Evolutionary conservation across 345 rosid genomes (phyloP).

Genomic region (Bruguiera sexangula): DNA sequence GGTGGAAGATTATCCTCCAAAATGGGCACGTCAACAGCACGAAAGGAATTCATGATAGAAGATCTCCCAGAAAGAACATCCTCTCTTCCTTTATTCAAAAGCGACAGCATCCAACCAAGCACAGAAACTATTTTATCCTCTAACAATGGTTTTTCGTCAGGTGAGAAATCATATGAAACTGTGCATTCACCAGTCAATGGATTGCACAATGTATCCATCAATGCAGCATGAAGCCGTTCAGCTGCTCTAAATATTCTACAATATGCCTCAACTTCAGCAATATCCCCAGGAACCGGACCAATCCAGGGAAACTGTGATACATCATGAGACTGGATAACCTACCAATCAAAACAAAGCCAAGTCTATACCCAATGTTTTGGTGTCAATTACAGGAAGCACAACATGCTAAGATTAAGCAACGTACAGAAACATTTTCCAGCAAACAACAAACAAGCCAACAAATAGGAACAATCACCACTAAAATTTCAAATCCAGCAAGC

Average conservation of each 20-base stretch:
- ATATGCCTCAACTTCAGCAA: constrained; percentile 95
- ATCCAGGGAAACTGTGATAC: constrained; percentile 70
- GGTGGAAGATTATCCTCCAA: constrained; percentile 81
- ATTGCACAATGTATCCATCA: constrained; percentile 93
- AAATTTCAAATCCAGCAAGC: too few relatives aligned
- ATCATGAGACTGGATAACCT: constrained; percentile 53
- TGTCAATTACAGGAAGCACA: background rate
- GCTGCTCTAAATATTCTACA: constrained; percentile 91
- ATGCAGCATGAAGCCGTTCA: constrained; percentile 71
- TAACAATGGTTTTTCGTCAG: constrained; percentile 75
- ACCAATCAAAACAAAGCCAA: constrained; percentile 28
- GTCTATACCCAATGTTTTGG: background rate
- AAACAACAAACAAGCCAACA: too few relatives aligned
- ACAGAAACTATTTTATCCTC: constrained; percentile 92
- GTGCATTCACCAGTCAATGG: constrained; percentile 91
- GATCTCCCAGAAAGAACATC: constrained; percentile 91
- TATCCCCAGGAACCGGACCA: constrained; percentile 95
- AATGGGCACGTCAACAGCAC: constrained; percentile 41
- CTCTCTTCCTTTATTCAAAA: constrained; percentile 81
- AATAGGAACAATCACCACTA: too few relatives aligned
- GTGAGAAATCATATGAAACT: constrained; percentile 65
- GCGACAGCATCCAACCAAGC: constrained; percentile 86
- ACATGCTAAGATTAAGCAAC: background rate
- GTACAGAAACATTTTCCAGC: background rate
- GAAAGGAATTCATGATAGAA: constrained; percentile 48